phyloP scores from a whole-genome alignment of 2,329 filamentous ascomycete genomes.

The Ophiostoma australiae region DNA sequence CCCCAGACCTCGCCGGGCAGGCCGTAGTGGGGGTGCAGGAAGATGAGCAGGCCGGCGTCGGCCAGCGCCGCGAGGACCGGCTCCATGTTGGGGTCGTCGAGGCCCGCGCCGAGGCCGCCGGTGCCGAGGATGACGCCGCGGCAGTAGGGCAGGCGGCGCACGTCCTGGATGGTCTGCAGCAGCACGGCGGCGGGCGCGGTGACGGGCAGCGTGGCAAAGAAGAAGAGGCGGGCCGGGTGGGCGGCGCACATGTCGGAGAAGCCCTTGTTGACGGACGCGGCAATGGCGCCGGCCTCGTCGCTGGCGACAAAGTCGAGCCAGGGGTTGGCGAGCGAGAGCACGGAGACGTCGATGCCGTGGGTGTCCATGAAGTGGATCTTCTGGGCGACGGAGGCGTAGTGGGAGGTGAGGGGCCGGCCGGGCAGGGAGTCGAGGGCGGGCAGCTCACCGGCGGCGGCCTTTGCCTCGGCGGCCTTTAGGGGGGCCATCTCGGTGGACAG shows the following conservation, averaged over 20 bases:
- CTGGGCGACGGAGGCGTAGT: slow-evolving; percentile 73
- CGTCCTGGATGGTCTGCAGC: slow-evolving; percentile 58
- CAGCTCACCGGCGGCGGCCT: slow-evolving; percentile 37
- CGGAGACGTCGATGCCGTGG: slow-evolving; percentile 75
- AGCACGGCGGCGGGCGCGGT: slow-evolving; percentile 60
- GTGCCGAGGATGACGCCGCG: slow-evolving; percentile 88
- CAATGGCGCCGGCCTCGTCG: slow-evolving; percentile 57
- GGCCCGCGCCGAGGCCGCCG: slow-evolving; percentile 68
- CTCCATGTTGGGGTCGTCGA: slow-evolving; percentile 71
- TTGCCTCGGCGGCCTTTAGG: slow-evolving; percentile 47
- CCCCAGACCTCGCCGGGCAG: slow-evolving; percentile 77
- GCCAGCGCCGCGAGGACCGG: slow-evolving; percentile 68
- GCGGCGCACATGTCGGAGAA: slow-evolving; percentile 66
- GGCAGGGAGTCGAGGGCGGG: slow-evolving; percentile 51
- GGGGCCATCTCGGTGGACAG: slow-evolving; percentile 43
- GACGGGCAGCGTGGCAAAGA: slow-evolving; percentile 77
- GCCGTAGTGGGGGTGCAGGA: slow-evolving; percentile 90
- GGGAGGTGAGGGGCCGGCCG: slow-evolving; percentile 74
- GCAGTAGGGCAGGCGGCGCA: slow-evolving; percentile 60
- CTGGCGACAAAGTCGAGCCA: slow-evolving; percentile 81
- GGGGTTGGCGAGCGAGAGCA: slow-evolving; percentile 85
- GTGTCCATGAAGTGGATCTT: slow-evolving; percentile 86
- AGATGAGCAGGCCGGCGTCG: slow-evolving; percentile 60
- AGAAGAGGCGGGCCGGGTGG: slow-evolving; percentile 66
- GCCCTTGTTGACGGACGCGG: slow-evolving; percentile 68